Base-by-base conservation (phyloP, 768 basidiomycete genomes). In the Suillus cothurnatus region DNA sequence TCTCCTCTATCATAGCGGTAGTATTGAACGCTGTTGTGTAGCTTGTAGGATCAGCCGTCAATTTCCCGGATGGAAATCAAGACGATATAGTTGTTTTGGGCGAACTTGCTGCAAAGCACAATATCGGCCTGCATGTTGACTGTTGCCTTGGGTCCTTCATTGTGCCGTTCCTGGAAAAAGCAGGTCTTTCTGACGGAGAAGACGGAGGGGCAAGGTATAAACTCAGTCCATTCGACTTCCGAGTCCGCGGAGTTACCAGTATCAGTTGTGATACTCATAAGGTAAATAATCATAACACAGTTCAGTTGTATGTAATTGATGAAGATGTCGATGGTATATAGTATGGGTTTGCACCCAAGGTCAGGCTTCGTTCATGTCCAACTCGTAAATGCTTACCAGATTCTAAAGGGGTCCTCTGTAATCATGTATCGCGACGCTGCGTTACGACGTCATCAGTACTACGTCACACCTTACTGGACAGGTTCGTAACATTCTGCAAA, bases 251-350 rank as follows among this genome's bases (percentile, higher is more conserved):
- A 4, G 97, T 99, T 28, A 98, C 96, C 3, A 90, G 89, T 70
- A 93, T 98, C 63, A 95, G 94, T 66, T 97, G 96, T 75, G 97
- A 99, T 81, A 94, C 94, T 8, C 95, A 97, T 80, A 97, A 97
- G 81, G 93, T 91, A 70, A 58, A 71, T 36, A 26, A 43, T 64
- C 50, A 17, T 21, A 12, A 15, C 31, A 41, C 19, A 41, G 41
- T 59, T 8, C 26, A 31, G 15, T 59, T 26, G 8, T 11, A 15
- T 58, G 38, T 4, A 39, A 11, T 19, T 39, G 26, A 59, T 28
- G 26, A 14, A 21, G 26, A 41, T 28, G 19, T 21, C 15, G 9
- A 41, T 34, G 39, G 32, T 6, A 59, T 65, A 26, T 66, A 95
- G 90, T 96, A 97, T 78, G 95, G 94, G 23, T 97, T 97, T 76